Conservation (phyloP, 345 rosid species). For the Trapa incisa region DNA sequence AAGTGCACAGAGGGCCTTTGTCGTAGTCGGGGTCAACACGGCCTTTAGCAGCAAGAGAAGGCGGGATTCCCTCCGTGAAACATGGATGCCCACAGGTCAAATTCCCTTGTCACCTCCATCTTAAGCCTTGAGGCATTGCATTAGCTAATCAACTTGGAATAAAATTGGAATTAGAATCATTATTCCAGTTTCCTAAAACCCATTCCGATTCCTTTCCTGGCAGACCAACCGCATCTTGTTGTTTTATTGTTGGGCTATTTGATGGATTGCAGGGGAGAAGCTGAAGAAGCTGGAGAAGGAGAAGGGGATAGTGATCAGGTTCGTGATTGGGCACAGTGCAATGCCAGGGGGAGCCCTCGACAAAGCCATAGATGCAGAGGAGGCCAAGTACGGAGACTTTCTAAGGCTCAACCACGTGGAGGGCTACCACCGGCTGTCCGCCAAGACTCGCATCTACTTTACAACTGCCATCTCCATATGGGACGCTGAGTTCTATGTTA, state of each 20-base stretch:
- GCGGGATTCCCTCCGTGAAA: conserved; percentile 59
- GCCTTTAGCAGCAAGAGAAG: conserved; percentile 86
- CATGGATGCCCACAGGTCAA: conserved; percentile 76
- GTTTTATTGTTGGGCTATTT: no score
- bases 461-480: conserved; percentile 63
- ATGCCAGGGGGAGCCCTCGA: conserved; percentile 69
- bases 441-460: conserved; percentile 70
- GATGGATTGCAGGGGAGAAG: conserved; percentile 37
- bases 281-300: conserved; percentile 60
- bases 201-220: no score
- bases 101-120: not conserved
- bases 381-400: conserved; percentile 52
- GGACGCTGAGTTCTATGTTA: conserved; percentile 77
- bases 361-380: conserved; percentile 60
- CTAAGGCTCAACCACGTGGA: conserved; percentile 72
- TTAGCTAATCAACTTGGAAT: no score
- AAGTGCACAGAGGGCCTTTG: conserved; percentile 51
- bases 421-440: conserved; percentile 72
- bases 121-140: no score
- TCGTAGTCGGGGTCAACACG: conserved; percentile 74
- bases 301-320: conserved; percentile 72
- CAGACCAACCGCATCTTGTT: no score
- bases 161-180: not conserved
- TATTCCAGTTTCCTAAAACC: not conserved
- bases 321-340: conserved; percentile 84